phyloP scores from a whole-genome alignment of 257 asterid species.

The Solanum sparsipilum region DNA sequence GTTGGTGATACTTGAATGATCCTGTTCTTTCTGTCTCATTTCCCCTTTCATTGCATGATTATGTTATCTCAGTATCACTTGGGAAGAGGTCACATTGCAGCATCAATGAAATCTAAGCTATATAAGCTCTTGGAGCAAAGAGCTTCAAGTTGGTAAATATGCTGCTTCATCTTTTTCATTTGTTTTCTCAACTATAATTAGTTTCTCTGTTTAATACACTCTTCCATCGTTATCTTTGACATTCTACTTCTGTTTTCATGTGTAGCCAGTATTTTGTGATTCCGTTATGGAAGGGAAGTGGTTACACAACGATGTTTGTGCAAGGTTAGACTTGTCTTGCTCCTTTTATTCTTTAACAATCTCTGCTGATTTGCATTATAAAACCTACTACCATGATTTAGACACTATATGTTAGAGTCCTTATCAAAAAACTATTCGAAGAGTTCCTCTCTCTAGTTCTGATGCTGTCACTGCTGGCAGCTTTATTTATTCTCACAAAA shows the following conservation, averaged over 20 bases:
- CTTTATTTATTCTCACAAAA: background rate
- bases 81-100: conserved; percentile 96
- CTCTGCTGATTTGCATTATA: background rate
- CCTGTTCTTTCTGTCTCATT: background rate
- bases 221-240: background rate
- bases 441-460: background rate
- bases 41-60: background rate
- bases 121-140: conserved; percentile 69
- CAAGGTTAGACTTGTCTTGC: conserved; percentile 44
- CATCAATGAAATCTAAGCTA: conserved; percentile 58
- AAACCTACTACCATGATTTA: background rate
- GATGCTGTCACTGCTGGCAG: background rate
- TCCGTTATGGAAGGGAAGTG: conserved; percentile 92
- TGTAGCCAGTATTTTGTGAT: conserved; percentile 82
- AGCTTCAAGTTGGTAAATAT: conserved; percentile 53
- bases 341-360: background rate
- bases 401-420: background rate
- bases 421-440: background rate
- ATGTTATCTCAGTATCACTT: conserved; percentile 57
- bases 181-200: background rate
- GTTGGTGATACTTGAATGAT: background rate
- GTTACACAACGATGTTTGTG: conserved; percentile 79
- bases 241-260: conserved; percentile 4
- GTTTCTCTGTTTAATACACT: background rate
- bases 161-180: background rate